Evolutionary conservation across 129 eudicot genomes (phyloP).

Genomic region (Artemisia argyi): DNA sequence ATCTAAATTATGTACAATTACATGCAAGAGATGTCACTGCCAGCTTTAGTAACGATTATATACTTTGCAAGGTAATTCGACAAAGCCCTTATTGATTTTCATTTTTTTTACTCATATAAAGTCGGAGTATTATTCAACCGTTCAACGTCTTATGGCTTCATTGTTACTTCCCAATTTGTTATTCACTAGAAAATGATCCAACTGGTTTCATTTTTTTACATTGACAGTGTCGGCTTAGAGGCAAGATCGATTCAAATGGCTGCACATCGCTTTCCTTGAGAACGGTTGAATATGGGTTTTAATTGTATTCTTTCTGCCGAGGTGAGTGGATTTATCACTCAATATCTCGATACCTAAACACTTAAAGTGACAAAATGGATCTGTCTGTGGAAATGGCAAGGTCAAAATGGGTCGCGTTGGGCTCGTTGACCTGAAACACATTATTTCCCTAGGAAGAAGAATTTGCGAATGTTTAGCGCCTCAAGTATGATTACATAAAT

Average conservation of each 20-base stretch:
- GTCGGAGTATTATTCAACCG: too few species aligned
- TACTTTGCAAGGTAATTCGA: constrained; percentile 65
- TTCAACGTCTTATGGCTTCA: too few species aligned
- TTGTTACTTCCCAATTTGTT: too few species aligned
- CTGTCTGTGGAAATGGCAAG: neutral
- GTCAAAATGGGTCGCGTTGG: neutral
- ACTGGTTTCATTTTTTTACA: neutral
- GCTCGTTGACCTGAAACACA: neutral
- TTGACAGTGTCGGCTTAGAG: constrained; percentile 81
- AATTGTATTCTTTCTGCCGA: constrained; percentile 76
- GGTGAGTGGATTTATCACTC: constrained; percentile 38
- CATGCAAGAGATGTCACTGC: constrained; percentile 77
- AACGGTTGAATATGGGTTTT: constrained; percentile 64
- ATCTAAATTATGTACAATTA: constrained; percentile 74
- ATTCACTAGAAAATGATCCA: neutral
- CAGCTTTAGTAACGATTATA: constrained; percentile 82
- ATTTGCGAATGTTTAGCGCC: neutral
- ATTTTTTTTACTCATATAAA: neutral
- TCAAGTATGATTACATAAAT: neutral
- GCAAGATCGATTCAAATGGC: constrained; percentile 84
- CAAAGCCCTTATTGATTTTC: neutral
- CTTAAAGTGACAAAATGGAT: neutral
- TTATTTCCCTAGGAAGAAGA: neutral
- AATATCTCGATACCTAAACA: neutral
- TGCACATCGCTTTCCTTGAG: constrained; percentile 78